Percentiles rank a stretch among this genome's conserved stretches.
Evolutionary conservation across 106 monocot species (phyloP).

Genomic region (Dendrobium huoshanense): DNA sequence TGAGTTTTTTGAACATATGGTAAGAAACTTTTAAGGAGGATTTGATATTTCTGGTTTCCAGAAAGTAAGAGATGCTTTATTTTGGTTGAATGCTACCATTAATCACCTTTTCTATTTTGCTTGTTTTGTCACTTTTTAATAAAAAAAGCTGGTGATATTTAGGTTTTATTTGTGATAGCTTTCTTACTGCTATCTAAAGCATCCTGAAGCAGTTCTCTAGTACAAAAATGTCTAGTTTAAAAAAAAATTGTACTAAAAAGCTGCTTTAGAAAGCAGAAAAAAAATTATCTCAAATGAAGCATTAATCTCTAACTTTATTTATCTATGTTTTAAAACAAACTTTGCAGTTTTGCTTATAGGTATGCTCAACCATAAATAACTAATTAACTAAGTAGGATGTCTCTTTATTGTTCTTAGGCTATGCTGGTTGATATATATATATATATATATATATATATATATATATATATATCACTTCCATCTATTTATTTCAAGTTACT

Average conservation of each 20-base stretch:
- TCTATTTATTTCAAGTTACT: background rate
- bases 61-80: background rate
- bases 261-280: too few relatives aligned
- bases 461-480: too few relatives aligned
- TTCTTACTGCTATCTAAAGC: too few relatives aligned
- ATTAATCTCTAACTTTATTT: background rate
- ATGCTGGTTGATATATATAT: background rate
- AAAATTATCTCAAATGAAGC: background rate
- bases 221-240: too few relatives aligned
- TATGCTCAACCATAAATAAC: background rate
- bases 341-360: background rate
- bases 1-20: background rate
- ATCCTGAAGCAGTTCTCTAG: too few relatives aligned
- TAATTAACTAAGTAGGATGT: background rate
- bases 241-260: too few relatives aligned
- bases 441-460: too few relatives aligned
- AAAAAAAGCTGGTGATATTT: background rate
- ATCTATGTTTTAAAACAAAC: background rate
- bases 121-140: background rate
- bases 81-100: background rate
- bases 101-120: background rate
- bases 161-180: too few relatives aligned
- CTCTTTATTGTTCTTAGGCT: background rate
- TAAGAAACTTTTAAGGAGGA: background rate
- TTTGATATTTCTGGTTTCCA: background rate